A percentile compares a stretch with the other conserved stretches of the same genome.
phyloP scores from a whole-genome alignment of 208 protist genomes.

The Vickermania ingenoplastis region DNA sequence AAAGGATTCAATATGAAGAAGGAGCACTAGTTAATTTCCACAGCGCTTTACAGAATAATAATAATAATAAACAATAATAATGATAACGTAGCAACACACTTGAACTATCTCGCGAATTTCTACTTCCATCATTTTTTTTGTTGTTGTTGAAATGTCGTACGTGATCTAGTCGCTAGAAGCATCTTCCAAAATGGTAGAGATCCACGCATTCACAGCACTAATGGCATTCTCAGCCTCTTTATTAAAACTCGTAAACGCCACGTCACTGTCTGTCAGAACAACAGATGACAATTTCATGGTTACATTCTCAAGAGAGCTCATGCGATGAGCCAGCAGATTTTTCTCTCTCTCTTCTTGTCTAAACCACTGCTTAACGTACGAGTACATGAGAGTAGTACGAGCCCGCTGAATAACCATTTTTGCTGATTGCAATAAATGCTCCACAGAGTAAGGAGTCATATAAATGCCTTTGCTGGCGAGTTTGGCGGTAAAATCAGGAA shows the following conservation, averaged over 20 bases:
- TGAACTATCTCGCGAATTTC: background rate
- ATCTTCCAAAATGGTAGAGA: background rate
- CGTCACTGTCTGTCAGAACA: background rate
- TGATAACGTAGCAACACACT: conserved; percentile 14
- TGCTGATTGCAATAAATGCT: background rate
- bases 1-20: too few relatives aligned
- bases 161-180: background rate
- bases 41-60: too few relatives aligned
- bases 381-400: background rate
- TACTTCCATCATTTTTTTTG: background rate
- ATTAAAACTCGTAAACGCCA: background rate
- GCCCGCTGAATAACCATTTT: background rate
- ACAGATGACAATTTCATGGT: background rate
- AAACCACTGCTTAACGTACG: background rate
- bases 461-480: background rate
- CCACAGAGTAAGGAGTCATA: background rate
- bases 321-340: background rate
- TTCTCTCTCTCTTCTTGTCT: background rate
- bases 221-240: background rate
- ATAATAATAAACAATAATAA: conserved; percentile 16
- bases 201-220: background rate
- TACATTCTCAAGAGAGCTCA: background rate
- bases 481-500: background rate
- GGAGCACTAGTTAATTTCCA: too few relatives aligned
- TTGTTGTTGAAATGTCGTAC: too few relatives aligned